Conservation (phyloP, 1,284 basidiomycete genomes). For the Uromyces viciae-fabae region DNA sequence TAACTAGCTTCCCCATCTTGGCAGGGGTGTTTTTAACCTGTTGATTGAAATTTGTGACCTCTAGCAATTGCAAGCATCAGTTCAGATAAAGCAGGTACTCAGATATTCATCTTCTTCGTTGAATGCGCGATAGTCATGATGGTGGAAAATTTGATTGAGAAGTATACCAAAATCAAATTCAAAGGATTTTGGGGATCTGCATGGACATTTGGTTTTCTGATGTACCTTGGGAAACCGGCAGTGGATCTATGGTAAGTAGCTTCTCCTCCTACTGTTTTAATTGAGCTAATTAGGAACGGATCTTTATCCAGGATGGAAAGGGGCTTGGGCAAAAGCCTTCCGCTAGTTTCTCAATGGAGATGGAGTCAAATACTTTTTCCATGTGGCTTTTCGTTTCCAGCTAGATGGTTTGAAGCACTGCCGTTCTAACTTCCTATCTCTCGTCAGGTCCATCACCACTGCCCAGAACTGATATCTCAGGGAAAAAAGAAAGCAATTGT, state of each 20-base stretch:
- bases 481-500: too few relatives aligned
- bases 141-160: slow-evolving; percentile 25
- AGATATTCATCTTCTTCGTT: slow-evolving; percentile 24
- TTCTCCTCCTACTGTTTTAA: background rate
- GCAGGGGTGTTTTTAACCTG: background rate
- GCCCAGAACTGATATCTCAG: too few relatives aligned
- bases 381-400: background rate
- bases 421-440: background rate
- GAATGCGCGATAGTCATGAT: slow-evolving; percentile 27
- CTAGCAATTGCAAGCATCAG: slow-evolving; percentile 35
- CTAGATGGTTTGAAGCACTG: slow-evolving; percentile 15
- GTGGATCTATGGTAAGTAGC: slow-evolving; percentile 31
- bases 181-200: slow-evolving; percentile 7
- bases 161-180: slow-evolving; percentile 23
- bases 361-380: slow-evolving; percentile 34
- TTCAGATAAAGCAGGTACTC: slow-evolving; percentile 4
- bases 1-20: background rate
- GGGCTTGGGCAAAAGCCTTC: slow-evolving; percentile 19
- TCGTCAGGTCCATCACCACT: background rate
- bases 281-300: background rate
- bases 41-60: background rate
- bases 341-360: slow-evolving; percentile 11
- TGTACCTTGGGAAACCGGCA: slow-evolving; percentile 33
- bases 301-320: slow-evolving; percentile 18
- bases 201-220: slow-evolving; percentile 29